A percentile compares a stretch with the other conserved stretches of the same genome.
These are phyloP conservation scores for Rosa lucieae DNA, from an alignment of 306 rosid species.

Conservation along the genomic window DNA sequence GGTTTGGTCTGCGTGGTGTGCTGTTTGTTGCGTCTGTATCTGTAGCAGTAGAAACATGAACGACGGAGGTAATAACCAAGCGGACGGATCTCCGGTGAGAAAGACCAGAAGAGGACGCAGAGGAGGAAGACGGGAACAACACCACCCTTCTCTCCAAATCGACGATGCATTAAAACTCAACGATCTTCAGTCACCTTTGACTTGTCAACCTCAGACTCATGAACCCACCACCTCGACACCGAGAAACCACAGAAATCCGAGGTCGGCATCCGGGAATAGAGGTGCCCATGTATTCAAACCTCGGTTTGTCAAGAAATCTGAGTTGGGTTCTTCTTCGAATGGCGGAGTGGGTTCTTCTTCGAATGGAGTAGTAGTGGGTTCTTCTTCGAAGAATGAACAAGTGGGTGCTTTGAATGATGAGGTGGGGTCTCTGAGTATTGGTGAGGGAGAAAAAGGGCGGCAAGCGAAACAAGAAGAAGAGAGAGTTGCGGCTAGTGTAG, in stretches of 20 bases:
- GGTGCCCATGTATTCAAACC: slow-evolving; percentile 4
- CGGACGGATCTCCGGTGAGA: background rate
- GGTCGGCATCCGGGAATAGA: slow-evolving; percentile 18
- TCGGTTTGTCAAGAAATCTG: slow-evolving; percentile 37
- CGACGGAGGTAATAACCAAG: background rate
- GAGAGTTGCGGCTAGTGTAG: background rate
- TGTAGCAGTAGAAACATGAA: background rate
- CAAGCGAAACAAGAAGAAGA: background rate
- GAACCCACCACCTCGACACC: slow-evolving; percentile 4
- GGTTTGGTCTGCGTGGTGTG: no score
- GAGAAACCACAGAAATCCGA: slow-evolving; percentile 1
- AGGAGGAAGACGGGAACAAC: background rate
- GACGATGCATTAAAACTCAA: slow-evolving; percentile 7
- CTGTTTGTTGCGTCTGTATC: no score
- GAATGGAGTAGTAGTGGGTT: slow-evolving; percentile 15
- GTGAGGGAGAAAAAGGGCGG: background rate
- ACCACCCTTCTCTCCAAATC: background rate
- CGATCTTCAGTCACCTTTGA: slow-evolving; percentile 13
- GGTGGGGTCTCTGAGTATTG: slow-evolving; percentile 25
- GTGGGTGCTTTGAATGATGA: slow-evolving; percentile 21
- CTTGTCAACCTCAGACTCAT: slow-evolving; percentile 14
- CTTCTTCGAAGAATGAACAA: slow-evolving; percentile 16
- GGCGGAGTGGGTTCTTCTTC: slow-evolving; percentile 23
- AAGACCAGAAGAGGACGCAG: slow-evolving; percentile 17
- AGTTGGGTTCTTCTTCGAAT: slow-evolving; percentile 24